Conservation (phyloP, 352 stramenopile genomes). For the Pythium plurisporium region DNA sequence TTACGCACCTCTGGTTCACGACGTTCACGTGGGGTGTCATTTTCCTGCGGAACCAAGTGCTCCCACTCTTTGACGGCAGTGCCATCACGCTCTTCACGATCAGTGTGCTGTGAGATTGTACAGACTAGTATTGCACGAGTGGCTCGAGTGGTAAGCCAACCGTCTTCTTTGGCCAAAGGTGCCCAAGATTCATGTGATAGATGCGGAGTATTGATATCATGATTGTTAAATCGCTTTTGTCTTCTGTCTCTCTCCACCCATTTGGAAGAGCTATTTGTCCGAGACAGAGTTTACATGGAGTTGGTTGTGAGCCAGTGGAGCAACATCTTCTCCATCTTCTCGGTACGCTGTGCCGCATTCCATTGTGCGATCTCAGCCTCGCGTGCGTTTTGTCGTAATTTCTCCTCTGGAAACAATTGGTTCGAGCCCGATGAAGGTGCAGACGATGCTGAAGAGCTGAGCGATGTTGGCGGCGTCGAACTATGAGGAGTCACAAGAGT, state of each 20-base stretch:
- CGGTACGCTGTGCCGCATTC: conserved; percentile 47
- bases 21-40: conserved; percentile 99
- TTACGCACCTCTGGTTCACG: conserved; percentile 98
- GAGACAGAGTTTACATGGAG: conserved; percentile 23
- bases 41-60: conserved; percentile 95
- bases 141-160: conserved; percentile 8
- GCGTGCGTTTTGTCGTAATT: conserved; percentile 45
- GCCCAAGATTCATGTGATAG: conserved; percentile 2
- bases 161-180: too few species aligned
- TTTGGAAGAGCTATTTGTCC: conserved; percentile 2
- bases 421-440: conserved; percentile 36
- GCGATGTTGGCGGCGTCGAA: conserved; percentile 19
- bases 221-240: not conserved
- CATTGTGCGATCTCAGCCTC: conserved; percentile 53
- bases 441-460: conserved; percentile 25
- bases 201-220: conserved; percentile 13
- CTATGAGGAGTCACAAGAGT: not conserved
- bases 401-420: conserved; percentile 52
- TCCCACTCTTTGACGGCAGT: conserved; percentile 96
- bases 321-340: conserved; percentile 71
- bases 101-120: conserved; percentile 51
- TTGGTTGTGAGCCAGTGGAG: conserved; percentile 61
- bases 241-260: conserved; percentile 2
- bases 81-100: conserved; percentile 96
- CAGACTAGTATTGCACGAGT: not conserved